phyloP scores from a whole-genome alignment of 139 green algal genomes.

The Zygnema circumcarinatum region DNA sequence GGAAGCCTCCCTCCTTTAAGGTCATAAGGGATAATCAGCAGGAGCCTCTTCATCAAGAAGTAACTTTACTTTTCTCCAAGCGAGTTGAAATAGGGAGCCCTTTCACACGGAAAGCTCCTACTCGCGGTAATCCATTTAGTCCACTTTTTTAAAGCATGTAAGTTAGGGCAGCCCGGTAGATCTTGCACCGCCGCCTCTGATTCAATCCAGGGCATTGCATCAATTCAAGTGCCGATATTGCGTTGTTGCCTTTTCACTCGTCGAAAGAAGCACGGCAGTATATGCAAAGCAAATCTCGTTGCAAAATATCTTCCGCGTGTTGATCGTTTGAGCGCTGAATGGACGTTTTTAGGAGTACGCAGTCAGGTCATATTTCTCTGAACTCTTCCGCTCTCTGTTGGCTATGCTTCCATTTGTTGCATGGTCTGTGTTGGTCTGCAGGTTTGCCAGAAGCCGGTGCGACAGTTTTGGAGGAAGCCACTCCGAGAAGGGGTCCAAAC shows the following conservation, averaged over 20 bases:
- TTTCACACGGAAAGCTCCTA: neutral
- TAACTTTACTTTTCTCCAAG: neutral
- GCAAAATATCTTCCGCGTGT: neutral
- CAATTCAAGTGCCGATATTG: too few species aligned
- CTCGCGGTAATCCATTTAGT: neutral
- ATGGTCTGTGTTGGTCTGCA: neutral
- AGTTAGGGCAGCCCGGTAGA: too few species aligned
- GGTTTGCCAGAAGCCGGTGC: neutral
- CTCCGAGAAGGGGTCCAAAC: too few species aligned
- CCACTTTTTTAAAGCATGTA: neutral
- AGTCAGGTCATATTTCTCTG: neutral
- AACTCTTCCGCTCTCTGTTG: neutral
- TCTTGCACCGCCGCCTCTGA: too few species aligned
- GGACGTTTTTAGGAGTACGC: neutral
- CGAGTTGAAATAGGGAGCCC: too few species aligned
- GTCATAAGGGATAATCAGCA: too few species aligned
- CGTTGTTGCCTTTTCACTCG: too few species aligned
- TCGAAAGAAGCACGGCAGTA: neutral
- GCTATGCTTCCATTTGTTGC: neutral
- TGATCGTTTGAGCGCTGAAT: neutral
- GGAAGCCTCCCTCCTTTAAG: too few species aligned
- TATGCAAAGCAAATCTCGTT: neutral
- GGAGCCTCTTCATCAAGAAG: too few species aligned
- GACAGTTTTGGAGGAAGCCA: too few species aligned
- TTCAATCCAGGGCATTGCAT: too few species aligned